phyloP scores from a whole-genome alignment of 2,329 filamentous ascomycete genomes.

The Penicillium aurantiogriseum region DNA sequence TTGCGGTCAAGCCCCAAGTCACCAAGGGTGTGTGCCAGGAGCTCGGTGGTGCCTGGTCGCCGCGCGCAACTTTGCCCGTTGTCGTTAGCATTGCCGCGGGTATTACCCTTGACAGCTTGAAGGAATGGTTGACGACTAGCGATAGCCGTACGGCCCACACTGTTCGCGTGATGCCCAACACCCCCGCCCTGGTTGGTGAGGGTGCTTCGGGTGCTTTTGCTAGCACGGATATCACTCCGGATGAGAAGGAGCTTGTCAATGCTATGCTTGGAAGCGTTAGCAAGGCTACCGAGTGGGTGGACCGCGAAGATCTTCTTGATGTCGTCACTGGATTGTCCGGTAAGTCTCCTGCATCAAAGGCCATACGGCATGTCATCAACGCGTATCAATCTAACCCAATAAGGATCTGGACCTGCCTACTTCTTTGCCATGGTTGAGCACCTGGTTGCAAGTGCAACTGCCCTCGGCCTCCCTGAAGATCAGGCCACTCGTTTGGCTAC shows the following conservation, averaged over 20 bases:
- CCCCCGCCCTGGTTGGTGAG: slow-evolving; percentile 34
- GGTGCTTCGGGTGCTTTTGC: slow-evolving; percentile 34
- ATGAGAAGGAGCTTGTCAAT: slow-evolving; percentile 34
- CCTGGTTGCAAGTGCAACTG: slow-evolving; percentile 33
- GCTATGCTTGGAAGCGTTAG: slow-evolving; percentile 32
- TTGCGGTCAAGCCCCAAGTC: slow-evolving; percentile 38
- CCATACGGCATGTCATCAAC: not conserved
- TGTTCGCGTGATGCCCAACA: slow-evolving; percentile 40
- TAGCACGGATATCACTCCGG: slow-evolving; percentile 24
- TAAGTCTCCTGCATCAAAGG: slow-evolving; percentile 14
- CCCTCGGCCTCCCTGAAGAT: slow-evolving; percentile 32
- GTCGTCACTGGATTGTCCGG: slow-evolving; percentile 39
- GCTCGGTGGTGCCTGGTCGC: slow-evolving; percentile 28
- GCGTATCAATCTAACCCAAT: not conserved
- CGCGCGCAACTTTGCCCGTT: slow-evolving; percentile 27
- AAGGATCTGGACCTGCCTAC: slow-evolving; percentile 38
- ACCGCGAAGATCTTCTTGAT: slow-evolving; percentile 34
- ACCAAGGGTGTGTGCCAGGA: slow-evolving; percentile 35
- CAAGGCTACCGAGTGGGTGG: slow-evolving; percentile 37
- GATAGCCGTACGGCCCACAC: slow-evolving; percentile 28
- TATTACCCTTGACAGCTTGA: slow-evolving; percentile 33
- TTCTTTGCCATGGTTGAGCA: slow-evolving; percentile 41
- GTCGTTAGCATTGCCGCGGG: slow-evolving; percentile 38
- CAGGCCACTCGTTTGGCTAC: slow-evolving; percentile 35
- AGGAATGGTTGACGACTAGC: slow-evolving; percentile 29